Percentiles rank a stretch among this genome's conserved stretches.
phyloP scores from a whole-genome alignment of 1,139 yeast species.

The Pichia sp. region DNA sequence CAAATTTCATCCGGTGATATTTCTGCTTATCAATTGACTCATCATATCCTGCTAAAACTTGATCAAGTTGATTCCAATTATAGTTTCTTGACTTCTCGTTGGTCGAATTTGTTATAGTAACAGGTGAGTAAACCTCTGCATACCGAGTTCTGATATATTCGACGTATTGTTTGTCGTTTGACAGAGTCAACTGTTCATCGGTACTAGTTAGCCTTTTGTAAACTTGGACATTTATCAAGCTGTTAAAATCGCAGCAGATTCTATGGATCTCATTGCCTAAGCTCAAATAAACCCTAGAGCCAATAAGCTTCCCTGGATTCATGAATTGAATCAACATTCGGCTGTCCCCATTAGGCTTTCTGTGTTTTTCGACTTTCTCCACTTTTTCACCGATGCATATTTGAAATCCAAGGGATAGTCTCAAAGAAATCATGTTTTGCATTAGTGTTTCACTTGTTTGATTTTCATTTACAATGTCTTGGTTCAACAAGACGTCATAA shows the following conservation, averaged over 20 bases:
- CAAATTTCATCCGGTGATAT: constrained; percentile 73
- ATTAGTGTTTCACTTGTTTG: constrained; percentile 60
- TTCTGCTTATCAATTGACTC: constrained; percentile 58
- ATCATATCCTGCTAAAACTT: constrained; percentile 82
- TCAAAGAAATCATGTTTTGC: constrained; percentile 81
- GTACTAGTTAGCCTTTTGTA: constrained; percentile 37
- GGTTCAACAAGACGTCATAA: constrained; percentile 59
- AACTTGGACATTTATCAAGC: constrained; percentile 71
- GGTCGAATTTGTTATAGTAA: constrained; percentile 54
- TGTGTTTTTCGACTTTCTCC: constrained; percentile 56
- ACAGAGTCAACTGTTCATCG: constrained; percentile 28
- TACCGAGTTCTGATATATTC: constrained; percentile 76
- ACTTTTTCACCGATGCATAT: constrained; percentile 73
- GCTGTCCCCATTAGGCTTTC: constrained; percentile 56
- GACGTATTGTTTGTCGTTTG: constrained; percentile 34
- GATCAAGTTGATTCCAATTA: constrained; percentile 93
- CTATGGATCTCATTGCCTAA: constrained; percentile 84
- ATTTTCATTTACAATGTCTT: constrained; percentile 48
- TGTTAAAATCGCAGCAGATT: constrained; percentile 65
- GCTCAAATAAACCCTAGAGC: constrained; percentile 66
- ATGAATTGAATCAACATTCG: constrained; percentile 44
- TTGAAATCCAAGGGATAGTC: constrained; percentile 86
- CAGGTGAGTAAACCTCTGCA: constrained; percentile 60
- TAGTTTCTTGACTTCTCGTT: constrained; percentile 47
- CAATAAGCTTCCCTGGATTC: constrained; percentile 44